Percentiles rank a stretch among this genome's conserved stretches.
Conservation (phyloP, 2,329 filamentous ascomycete species). For the Ustilaginoidea virens region DNA sequence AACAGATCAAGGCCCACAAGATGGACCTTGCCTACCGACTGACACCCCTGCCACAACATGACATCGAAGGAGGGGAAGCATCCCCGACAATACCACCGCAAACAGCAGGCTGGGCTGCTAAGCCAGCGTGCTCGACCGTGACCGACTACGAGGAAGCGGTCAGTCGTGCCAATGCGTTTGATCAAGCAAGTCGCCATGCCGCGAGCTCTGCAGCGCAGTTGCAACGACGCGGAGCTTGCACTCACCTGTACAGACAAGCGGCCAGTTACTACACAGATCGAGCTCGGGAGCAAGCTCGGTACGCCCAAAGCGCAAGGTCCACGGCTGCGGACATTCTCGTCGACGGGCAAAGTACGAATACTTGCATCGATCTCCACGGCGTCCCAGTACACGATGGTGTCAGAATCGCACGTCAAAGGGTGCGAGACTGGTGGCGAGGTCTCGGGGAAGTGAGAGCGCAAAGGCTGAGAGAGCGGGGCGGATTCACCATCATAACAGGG, state of each 20-base stretch:
- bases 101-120: not conserved
- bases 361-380: conserved; percentile 65
- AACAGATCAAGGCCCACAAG: conserved; percentile 19
- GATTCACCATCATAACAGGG: conserved; percentile 66
- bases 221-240: conserved; percentile 41
- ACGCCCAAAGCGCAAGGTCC: conserved; percentile 43
- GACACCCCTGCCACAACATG: conserved; percentile 15
- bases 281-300: conserved; percentile 46
- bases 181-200: conserved; percentile 17
- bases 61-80: conserved; percentile 5
- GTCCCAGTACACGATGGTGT: conserved; percentile 69
- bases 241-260: conserved; percentile 58
- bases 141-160: conserved; percentile 14
- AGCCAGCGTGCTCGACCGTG: not conserved
- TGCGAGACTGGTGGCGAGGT: conserved; percentile 60
- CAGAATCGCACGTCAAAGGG: conserved; percentile 54
- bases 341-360: conserved; percentile 43
- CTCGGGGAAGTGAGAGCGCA: conserved; percentile 48
- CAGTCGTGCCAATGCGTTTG: conserved; percentile 12
- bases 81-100: not conserved
- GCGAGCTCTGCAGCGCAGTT: conserved; percentile 23
- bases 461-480: conserved; percentile 29
- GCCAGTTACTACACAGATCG: conserved; percentile 62
- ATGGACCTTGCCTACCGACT: conserved; percentile 23
- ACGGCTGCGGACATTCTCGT: conserved; percentile 57